These are phyloP conservation scores for Yamadazyma sp. DNA, from an alignment of 1,139 yeast genomes.

Conservation along the genomic window DNA sequence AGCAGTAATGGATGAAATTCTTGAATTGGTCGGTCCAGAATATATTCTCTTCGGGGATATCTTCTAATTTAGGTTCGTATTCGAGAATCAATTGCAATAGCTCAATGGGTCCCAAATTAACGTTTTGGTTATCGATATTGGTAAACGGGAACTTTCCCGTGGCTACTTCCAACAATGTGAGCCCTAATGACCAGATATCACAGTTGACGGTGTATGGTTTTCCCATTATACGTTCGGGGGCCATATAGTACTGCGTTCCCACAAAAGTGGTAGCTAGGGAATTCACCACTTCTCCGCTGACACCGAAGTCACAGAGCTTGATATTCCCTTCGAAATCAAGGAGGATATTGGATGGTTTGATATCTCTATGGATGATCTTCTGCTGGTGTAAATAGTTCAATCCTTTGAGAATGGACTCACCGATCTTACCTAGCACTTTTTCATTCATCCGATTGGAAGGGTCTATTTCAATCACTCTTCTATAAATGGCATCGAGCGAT, in stretches of 20 bases:
- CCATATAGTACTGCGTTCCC: conserved; percentile 97
- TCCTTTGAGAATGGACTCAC: conserved; percentile 81
- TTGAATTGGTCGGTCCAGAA: conserved; percentile 82
- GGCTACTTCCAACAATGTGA: conserved; percentile 90
- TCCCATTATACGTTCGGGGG: conserved; percentile 95
- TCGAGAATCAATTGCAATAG: conserved; percentile 77
- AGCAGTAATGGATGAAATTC: conserved; percentile 76
- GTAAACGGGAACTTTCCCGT: conserved; percentile 75
- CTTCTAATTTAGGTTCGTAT: conserved; percentile 73
- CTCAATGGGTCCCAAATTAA: conserved; percentile 72
- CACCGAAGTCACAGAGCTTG: conserved; percentile 97
- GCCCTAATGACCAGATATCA: conserved; percentile 95
- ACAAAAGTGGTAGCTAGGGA: conserved; percentile 94
- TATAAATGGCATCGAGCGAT: conserved; percentile 88
- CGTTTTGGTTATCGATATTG: conserved; percentile 22
- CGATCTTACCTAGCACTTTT: conserved; percentile 85
- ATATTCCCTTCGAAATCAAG: conserved; percentile 76
- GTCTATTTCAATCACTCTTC: conserved; percentile 53
- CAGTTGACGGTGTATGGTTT: conserved; percentile 92
- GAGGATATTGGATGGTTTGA: conserved; percentile 89
- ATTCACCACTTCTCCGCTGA: conserved; percentile 93
- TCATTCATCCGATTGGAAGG: conserved; percentile 89
- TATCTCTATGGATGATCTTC: conserved; percentile 87
- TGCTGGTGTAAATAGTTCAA: conserved; percentile 84
- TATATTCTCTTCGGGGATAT: conserved; percentile 74